Evolutionary conservation across 2,329 filamentous ascomycete species (phyloP), one percentile per base, ranked within the genome.

Genomic region (Aspergillus chevalieri): DNA sequence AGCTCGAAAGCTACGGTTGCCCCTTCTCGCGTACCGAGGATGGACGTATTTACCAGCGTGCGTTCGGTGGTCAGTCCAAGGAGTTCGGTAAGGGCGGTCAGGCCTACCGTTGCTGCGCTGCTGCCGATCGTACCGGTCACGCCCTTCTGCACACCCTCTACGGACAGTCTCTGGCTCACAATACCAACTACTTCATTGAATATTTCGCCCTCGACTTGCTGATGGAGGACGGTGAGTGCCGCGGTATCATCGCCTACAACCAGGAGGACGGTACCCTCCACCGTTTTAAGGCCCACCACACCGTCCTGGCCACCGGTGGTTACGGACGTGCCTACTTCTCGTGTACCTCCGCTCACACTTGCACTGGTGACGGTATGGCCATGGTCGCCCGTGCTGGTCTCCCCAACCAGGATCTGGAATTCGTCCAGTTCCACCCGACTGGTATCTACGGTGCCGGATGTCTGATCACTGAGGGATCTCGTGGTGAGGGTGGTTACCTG

Each of bases 101-200:
- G 77, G 93, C 93, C 59, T 97, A 97, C 81, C 83, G 93, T 75
- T 94, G 90, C 81, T 94, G 89, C 72, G 92, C 91, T 72, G 93
- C 91, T 53, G 93, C 92, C 61, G 93, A 98, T 72, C 83, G 92
- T 80, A 97, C 93, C 56, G 93, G 93, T 57, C 93, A 98, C 75
- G 93, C 93, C 65, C 87, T 98, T 60, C 84, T 98, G 47, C 93
- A 98, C 81, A 98, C 93, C 22, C 87, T 98, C 59, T 98, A 97
- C 75, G 93, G 93, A 65, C 92, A 96, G 78, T 96, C 91, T 47
- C 83, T 97, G 54, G 82, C 89, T 68, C 90, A 97, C 81, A 95
- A 96, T 81, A 96, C 92, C 68, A 96, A 96, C 80, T 98, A 96
- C 82, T 97, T 98, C 77, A 96, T 98, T 72, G 93, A 97, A 76